Percentiles rank a stretch among this genome's conserved stretches.
phyloP scores from a whole-genome alignment of 2,329 filamentous ascomycete species.

The Epichloe typhina region DNA sequence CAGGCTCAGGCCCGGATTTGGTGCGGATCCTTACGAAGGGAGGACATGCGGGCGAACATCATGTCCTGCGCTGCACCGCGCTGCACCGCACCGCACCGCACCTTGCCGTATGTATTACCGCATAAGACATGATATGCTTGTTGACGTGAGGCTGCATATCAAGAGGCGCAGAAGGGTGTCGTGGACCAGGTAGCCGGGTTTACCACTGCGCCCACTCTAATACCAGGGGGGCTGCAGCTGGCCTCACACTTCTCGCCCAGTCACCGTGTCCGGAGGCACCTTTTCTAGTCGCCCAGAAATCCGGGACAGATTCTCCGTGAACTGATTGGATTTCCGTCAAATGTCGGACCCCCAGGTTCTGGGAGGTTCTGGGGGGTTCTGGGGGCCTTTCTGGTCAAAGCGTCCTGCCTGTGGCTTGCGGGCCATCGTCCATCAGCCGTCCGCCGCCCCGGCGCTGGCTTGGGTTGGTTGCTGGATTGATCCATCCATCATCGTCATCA shows the following conservation, averaged over 20 bases:
- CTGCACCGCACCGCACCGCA: too few species aligned
- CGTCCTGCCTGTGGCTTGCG: neutral
- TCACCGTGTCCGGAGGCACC: neutral
- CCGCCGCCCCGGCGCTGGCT: too few species aligned
- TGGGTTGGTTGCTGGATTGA: too few species aligned
- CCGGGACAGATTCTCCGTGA: slow-evolving; percentile 1
- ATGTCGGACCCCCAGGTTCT: slow-evolving; percentile 1
- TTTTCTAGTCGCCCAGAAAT: slow-evolving; percentile 2
- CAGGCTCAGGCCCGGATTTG: too few species aligned
- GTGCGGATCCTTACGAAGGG: too few species aligned
- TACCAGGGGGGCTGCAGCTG: neutral
- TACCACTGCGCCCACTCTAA: neutral
- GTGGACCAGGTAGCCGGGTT: slow-evolving; percentile 4
- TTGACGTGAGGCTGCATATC: neutral
- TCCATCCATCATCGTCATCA: too few species aligned
- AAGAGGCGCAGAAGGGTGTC: neutral
- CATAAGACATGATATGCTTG: neutral
- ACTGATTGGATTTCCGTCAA: slow-evolving; percentile 4
- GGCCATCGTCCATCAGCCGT: neutral
- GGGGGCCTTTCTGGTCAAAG: neutral
- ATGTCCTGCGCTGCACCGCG: too few species aligned
- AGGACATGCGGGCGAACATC: too few species aligned
- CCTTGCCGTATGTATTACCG: too few species aligned
- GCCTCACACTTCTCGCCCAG: neutral
- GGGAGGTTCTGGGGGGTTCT: too few species aligned